phyloP scores from a whole-genome alignment of 208 protist species.

The Porcisia deanei region DNA sequence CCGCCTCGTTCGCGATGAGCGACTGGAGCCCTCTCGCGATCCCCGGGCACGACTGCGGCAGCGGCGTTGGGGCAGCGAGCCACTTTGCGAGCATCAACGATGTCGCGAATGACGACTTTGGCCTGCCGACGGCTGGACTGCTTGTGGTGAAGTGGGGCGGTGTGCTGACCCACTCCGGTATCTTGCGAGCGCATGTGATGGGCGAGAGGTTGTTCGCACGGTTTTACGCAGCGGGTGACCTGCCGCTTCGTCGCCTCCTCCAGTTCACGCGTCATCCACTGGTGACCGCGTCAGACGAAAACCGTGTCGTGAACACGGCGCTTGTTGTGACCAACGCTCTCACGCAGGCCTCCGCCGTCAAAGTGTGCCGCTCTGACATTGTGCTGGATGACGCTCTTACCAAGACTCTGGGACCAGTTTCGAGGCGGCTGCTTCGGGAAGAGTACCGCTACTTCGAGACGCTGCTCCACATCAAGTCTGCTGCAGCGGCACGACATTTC shows the following conservation, averaged over 20 bases:
- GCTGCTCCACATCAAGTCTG: slow-evolving; percentile 47
- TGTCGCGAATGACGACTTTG: slow-evolving; percentile 8
- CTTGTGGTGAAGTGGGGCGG: slow-evolving; percentile 70
- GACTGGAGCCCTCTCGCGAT: neutral
- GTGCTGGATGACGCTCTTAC: slow-evolving; percentile 39
- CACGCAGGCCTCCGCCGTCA: slow-evolving; percentile 32
- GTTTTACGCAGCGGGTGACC: slow-evolving; percentile 57
- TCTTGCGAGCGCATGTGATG: slow-evolving; percentile 46
- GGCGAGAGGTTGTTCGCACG: slow-evolving; percentile 57
- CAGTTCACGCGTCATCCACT: slow-evolving; percentile 41
- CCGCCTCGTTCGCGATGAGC: slow-evolving; percentile 30
- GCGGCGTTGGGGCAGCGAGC: neutral
- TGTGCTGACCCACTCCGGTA: slow-evolving; percentile 45
- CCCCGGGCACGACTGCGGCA: neutral
- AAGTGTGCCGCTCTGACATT: slow-evolving; percentile 35
- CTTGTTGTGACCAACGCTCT: slow-evolving; percentile 52
- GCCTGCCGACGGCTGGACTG: slow-evolving; percentile 26
- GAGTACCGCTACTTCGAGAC: slow-evolving; percentile 56
- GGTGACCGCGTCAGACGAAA: slow-evolving; percentile 43
- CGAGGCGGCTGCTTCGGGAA: slow-evolving; percentile 44
- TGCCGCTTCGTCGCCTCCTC: slow-evolving; percentile 40
- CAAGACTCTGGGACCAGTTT: slow-evolving; percentile 37
- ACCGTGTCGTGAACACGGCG: slow-evolving; percentile 47
- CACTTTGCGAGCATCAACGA: slow-evolving; percentile 1
- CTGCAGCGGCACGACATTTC: slow-evolving; percentile 43